A percentile compares a stretch with the other conserved stretches of the same genome.
Conservation (phyloP, 164 flowering plant species). For the Hamamelis virginiana region DNA sequence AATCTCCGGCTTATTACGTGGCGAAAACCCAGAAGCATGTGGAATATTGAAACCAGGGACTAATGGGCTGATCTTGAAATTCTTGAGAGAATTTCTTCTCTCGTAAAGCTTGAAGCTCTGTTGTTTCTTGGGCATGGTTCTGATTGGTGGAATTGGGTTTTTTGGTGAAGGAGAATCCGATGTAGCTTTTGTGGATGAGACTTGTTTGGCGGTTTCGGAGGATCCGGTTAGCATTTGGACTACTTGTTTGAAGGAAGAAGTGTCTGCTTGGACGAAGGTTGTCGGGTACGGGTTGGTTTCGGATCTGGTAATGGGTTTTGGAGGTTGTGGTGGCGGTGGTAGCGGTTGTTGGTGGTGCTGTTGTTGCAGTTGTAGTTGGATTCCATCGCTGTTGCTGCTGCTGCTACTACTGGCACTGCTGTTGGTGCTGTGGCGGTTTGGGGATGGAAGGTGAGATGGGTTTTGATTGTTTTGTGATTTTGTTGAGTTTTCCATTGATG, state of each 20-base stretch:
- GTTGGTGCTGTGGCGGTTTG: conserved; percentile 26
- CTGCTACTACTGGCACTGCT: conserved; percentile 23
- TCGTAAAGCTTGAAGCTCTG: conserved; percentile 65
- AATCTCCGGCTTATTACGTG: conserved; percentile 48
- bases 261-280: conserved; percentile 75
- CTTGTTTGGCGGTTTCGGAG: conserved; percentile 45
- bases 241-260: conserved; percentile 69
- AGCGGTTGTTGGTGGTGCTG: conserved; percentile 10
- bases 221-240: conserved; percentile 80
- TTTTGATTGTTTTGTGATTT: conserved; percentile 18
- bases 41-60: conserved; percentile 37
- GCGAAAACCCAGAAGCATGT: conserved; percentile 31
- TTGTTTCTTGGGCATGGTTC: conserved; percentile 33
- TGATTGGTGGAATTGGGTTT: conserved; percentile 53
- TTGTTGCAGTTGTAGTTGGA: conserved; percentile 18
- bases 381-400: conserved; percentile 24
- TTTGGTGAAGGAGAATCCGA: conserved; percentile 16
- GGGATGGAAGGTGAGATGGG: conserved; percentile 24
- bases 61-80: conserved; percentile 54
- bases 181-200: conserved; percentile 13
- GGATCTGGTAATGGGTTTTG: conserved; percentile 49
- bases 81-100: conserved; percentile 54
- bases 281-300: conserved; percentile 67
- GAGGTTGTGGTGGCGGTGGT: conserved; percentile 14
- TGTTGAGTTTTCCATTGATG: conserved; percentile 38